Evolutionary conservation across 2,329 filamentous ascomycete species (phyloP).

Genomic region (Zelopaecilomyces penicillatus): DNA sequence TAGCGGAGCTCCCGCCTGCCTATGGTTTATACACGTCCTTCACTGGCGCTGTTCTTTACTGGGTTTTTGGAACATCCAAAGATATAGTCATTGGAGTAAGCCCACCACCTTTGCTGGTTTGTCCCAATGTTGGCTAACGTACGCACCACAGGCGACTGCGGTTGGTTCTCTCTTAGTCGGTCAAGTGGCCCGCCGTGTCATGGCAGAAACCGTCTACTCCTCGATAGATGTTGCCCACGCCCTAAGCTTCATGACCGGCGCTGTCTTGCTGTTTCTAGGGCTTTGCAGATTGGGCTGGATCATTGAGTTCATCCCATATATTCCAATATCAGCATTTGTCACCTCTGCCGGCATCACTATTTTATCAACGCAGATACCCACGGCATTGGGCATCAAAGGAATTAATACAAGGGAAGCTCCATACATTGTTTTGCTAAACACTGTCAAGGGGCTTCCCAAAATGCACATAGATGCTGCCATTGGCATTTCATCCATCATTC

Average conservation of each 20-base stretch:
- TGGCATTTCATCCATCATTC: constrained; percentile 56
- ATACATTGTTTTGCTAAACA: constrained; percentile 37
- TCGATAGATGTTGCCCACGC: constrained; percentile 35
- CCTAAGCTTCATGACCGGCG: constrained; percentile 37
- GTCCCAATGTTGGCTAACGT: background rate
- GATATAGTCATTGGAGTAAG: constrained; percentile 69
- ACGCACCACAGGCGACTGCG: constrained; percentile 42
- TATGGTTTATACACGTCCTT: constrained; percentile 78
- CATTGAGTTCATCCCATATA: constrained; percentile 43
- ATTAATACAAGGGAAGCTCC: constrained; percentile 38
- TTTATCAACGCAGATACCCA: constrained; percentile 38
- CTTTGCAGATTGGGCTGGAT: constrained; percentile 40
- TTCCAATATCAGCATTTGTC: constrained; percentile 42
- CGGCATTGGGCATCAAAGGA: constrained; percentile 32
- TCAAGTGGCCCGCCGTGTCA: constrained; percentile 33
- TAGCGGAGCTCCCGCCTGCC: constrained; percentile 59
- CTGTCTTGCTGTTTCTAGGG: constrained; percentile 36
- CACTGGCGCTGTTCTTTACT: constrained; percentile 71
- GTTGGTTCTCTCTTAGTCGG: constrained; percentile 44
- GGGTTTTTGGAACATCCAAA: constrained; percentile 78
- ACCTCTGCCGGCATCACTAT: constrained; percentile 44
- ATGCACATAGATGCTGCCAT: constrained; percentile 61
- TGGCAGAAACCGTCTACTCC: constrained; percentile 24
- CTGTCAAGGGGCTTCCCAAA: constrained; percentile 29
- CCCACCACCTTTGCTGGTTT: background rate